These are phyloP conservation scores for Quercus alba DNA, from an alignment of 306 rosid species.

Conservation along the genomic window DNA sequence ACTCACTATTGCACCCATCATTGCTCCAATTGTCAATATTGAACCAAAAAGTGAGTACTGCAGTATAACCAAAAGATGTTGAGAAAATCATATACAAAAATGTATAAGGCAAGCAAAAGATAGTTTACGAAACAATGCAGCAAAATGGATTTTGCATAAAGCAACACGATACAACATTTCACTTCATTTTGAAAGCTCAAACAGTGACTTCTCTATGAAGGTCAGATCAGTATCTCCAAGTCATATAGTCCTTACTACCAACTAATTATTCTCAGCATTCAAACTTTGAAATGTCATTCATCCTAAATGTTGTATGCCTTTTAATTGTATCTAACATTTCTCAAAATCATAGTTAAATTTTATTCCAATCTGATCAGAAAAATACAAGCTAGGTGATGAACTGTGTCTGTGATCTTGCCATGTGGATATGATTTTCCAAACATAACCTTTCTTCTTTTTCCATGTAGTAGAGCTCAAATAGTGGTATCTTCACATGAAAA, in stretches of 20 bases:
- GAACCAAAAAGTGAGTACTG: conserved; percentile 86
- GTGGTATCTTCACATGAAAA: too few relatives aligned
- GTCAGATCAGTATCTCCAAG: background rate
- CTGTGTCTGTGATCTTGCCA: too few relatives aligned
- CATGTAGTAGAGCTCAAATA: too few relatives aligned
- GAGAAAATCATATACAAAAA: background rate
- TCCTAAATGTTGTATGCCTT: too few relatives aligned
- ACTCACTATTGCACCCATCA: conserved; percentile 77
- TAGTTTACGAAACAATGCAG: background rate
- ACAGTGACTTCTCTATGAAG: background rate
- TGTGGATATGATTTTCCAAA: too few relatives aligned
- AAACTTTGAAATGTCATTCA: too few relatives aligned
- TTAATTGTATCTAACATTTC: too few relatives aligned
- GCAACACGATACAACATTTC: background rate
- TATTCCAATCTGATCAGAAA: too few relatives aligned
- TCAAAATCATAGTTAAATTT: too few relatives aligned
- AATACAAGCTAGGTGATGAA: too few relatives aligned
- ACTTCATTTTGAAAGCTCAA: background rate
- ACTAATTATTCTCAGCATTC: too few relatives aligned
- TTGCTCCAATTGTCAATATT: conserved; percentile 78
- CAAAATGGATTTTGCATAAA: background rate
- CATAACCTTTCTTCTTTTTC: too few relatives aligned
- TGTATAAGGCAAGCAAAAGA: background rate
- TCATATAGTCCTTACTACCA: background rate
- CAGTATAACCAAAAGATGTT: background rate